These are phyloP conservation scores for Annona squamosa DNA, from an alignment of 164 flowering plant species.

Conservation along the genomic window DNA sequence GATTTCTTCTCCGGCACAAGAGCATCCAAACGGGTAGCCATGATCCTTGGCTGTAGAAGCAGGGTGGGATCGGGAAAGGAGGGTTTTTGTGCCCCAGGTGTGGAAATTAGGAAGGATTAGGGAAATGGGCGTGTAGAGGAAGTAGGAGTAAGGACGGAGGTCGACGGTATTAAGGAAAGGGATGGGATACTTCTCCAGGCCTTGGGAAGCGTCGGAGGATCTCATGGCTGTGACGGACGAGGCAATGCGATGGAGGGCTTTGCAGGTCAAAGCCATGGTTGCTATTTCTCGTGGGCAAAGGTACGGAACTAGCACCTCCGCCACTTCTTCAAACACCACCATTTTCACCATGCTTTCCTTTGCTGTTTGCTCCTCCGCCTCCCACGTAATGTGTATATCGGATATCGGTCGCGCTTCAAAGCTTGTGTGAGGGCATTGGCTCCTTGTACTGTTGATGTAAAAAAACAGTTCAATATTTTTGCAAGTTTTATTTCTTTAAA, in stretches of 20 bases:
- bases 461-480: too few relatives aligned
- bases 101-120: conserved; percentile 22
- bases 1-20: conserved; percentile 42
- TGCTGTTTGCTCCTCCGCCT: too few relatives aligned
- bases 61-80: not conserved
- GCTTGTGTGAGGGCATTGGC: too few relatives aligned
- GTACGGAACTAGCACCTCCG: conserved; percentile 52
- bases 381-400: too few relatives aligned
- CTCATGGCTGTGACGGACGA: conserved; percentile 40
- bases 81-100: conserved; percentile 47
- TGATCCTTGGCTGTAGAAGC: not conserved
- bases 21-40: conserved; percentile 13
- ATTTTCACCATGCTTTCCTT: too few relatives aligned
- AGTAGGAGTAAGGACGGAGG: conserved; percentile 52
- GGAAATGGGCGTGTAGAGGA: conserved; percentile 58
- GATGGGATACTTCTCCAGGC: conserved; percentile 50
- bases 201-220: conserved; percentile 60
- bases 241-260: conserved; percentile 35
- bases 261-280: conserved; percentile 53
- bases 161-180: conserved; percentile 61
- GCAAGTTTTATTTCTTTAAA: too few relatives aligned
- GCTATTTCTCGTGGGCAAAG: conserved; percentile 53
- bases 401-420: too few relatives aligned
- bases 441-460: too few relatives aligned
- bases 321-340: conserved; percentile 1